Base-by-base conservation (phyloP, 2,329 filamentous ascomycete species). In the Botrytis hyacinthi region DNA sequence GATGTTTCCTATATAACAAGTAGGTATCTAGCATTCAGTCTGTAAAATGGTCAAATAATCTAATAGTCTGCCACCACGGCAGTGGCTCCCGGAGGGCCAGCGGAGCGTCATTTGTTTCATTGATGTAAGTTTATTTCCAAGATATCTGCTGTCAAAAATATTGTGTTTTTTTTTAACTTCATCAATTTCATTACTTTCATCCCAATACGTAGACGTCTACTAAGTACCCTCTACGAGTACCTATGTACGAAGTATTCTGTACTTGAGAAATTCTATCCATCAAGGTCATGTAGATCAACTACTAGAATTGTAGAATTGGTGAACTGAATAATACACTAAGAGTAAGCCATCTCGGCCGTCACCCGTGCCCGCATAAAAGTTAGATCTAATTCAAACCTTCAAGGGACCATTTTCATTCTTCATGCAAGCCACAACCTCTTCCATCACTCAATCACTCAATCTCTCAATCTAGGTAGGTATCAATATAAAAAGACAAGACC, bases 371-470 rank as follows among this genome's bases (percentile, higher is more conserved):
- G 44, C 42, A 57, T 57, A 29, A 29, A 18, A 40, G 44, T 1
- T 12, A 46, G 62, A 65, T 65, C 62, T 65, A 44, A 67, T 37
- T 61, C 22, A 22, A 61, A 37, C 32, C 59, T 61, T 61, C 59
- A 26, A 37, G 59, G 59, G 32, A 57, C 14, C 51, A 57, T 57
- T 57, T 57, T 29, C 51, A 18, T 29, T 57, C 51, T 29, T 57
- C n/a, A 29, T 57, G 51, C n/a, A 57, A 57, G 51, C 51, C n/a
- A 57, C 26, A 54, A 7, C 26, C 48, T 54, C 48, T n/a, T 16
- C 51, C 51, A 18, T 54, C 51, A 54, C 51, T 54, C 26, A n/a
- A 54, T 37, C 4, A 37, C 35, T 35, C 35, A 35, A 35, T 35
- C 35, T 3, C 35, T 35, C 35, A 35, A 35, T 48, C 48, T n/a